Base-by-base conservation (phyloP, 768 basidiomycete genomes). In the Psilocybe cyanescens region DNA sequence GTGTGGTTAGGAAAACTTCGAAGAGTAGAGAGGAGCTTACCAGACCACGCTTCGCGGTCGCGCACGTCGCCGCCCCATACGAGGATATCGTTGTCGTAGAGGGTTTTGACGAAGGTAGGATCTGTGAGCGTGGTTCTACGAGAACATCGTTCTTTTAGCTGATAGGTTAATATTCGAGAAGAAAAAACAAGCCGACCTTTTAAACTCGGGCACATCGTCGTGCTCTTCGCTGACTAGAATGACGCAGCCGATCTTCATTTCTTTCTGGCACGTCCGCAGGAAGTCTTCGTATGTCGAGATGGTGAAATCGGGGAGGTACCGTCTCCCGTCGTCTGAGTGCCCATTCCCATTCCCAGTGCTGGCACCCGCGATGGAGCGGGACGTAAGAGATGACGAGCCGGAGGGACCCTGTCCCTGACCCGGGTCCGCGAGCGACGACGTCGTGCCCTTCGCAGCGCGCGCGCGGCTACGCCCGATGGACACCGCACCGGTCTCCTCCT, bases 41-140 rank as follows among this genome's bases (percentile, higher is more conserved):
- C 91, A 80, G 76, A 78, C 84, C 94, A 95, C 4, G 92, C 86
- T 63, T 97, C 94, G 37, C 81, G 80, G 67, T 92, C 90, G 35
- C 89, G 81, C 7, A 97, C 86, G 70, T 98, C 96, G 14, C 94
- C 96, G 3, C 91, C 97, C 97, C 96, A 99, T 7, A 94, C 86
- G 16, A 95, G 67, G 56, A 97, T 81, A 53, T 89, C 79, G 71
- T 95, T 90, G 35, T 90, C 87, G 52, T 83, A 81, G 24, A 97
- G 78, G 2, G 85, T 72, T 28, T 82, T 83, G 6, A 95, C 84
- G 48, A 98, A 82, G 8, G 80, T 76, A 2, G 87, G 76, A 68
- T 97, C 88, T 0, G 90, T 89, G 16, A 99, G 79, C 0, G 94
- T 94, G 3, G 83, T 80, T 61, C 92, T 94, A 60, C 2, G 62